These are phyloP conservation scores for Alternaria gansuensis DNA, from an alignment of 2,329 filamentous ascomycete genomes.

Conservation along the genomic window DNA sequence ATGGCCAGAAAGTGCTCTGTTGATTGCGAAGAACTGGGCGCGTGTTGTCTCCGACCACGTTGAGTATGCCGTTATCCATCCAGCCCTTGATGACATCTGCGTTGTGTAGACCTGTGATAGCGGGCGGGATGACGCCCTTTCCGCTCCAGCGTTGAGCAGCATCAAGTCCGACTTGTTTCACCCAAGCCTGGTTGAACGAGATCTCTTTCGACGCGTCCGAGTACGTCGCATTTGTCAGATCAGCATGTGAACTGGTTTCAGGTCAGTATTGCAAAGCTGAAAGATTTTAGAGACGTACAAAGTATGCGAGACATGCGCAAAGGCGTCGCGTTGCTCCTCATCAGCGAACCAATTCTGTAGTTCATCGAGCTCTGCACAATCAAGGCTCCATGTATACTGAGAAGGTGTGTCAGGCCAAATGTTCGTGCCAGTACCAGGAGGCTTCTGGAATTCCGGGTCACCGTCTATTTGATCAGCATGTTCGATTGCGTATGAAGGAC, in stretches of 20 bases:
- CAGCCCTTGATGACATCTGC: slow-evolving; percentile 69
- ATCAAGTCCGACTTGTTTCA: slow-evolving; percentile 63
- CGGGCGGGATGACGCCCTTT: slow-evolving; percentile 68
- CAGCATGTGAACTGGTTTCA: slow-evolving; percentile 59
- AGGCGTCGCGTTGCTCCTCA: slow-evolving; percentile 61
- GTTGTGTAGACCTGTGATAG: slow-evolving; percentile 71
- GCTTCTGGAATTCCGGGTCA: slow-evolving; percentile 58
- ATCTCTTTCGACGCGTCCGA: slow-evolving; percentile 66
- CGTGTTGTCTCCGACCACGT: slow-evolving; percentile 72
- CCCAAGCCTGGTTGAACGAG: slow-evolving; percentile 67
- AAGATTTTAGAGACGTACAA: slow-evolving; percentile 51
- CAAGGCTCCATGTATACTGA: slow-evolving; percentile 59
- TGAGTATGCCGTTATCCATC: slow-evolving; percentile 66
- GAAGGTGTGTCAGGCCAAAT: slow-evolving; percentile 55
- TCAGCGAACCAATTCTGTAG: slow-evolving; percentile 65
- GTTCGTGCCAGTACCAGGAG: slow-evolving; percentile 50
- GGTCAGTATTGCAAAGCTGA: slow-evolving; percentile 13
- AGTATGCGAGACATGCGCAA: slow-evolving; percentile 69
- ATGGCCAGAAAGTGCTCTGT: slow-evolving; percentile 64
- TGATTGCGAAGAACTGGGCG: slow-evolving; percentile 63
- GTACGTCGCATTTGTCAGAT: slow-evolving; percentile 69
- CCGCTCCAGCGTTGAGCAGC: slow-evolving; percentile 59
- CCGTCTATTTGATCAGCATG: slow-evolving; percentile 54
- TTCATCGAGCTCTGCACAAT: slow-evolving; percentile 61
- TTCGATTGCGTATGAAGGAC: slow-evolving; percentile 49